Evolutionary conservation across 768 basidiomycete species (phyloP).

Genomic region (Macrocybe gigantea): DNA sequence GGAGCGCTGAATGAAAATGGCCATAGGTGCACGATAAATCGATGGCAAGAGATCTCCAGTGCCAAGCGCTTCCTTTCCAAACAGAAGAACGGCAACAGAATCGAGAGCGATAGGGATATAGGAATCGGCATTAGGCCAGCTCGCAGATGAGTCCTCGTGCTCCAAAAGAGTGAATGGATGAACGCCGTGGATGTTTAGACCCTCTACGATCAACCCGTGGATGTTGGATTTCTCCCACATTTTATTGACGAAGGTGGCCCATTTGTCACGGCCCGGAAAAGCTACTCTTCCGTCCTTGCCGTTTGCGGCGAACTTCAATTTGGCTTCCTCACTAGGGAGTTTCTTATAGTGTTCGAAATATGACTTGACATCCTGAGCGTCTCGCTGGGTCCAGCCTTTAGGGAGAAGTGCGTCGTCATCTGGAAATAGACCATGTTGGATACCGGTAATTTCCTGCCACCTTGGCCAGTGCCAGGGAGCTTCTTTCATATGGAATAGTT

Average conservation of each 20-base stretch:
- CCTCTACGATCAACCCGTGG: constrained; percentile 7
- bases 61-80: constrained; percentile 6
- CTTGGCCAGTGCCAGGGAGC: constrained; percentile 10
- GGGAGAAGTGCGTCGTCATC: constrained; percentile 12
- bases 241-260: constrained; percentile 7
- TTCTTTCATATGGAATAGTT: too few species aligned
- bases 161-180: constrained; percentile 10
- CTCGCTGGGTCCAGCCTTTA: constrained; percentile 6
- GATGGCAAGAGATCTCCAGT: neutral
- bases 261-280: constrained; percentile 11
- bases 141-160: neutral
- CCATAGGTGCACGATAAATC: neutral
- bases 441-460: constrained; percentile 17
- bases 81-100: constrained; percentile 3
- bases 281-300: neutral
- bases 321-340: neutral
- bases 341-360: constrained; percentile 11
- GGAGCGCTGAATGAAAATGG: neutral
- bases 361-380: constrained; percentile 4
- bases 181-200: constrained; percentile 5
- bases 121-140: constrained; percentile 5
- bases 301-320: neutral
- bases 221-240: constrained; percentile 10
- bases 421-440: constrained; percentile 16
- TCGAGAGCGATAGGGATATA: constrained; percentile 8